phyloP scores from a whole-genome alignment of 176 grass and related monocot genomes.

The Leersia perrieri region DNA sequence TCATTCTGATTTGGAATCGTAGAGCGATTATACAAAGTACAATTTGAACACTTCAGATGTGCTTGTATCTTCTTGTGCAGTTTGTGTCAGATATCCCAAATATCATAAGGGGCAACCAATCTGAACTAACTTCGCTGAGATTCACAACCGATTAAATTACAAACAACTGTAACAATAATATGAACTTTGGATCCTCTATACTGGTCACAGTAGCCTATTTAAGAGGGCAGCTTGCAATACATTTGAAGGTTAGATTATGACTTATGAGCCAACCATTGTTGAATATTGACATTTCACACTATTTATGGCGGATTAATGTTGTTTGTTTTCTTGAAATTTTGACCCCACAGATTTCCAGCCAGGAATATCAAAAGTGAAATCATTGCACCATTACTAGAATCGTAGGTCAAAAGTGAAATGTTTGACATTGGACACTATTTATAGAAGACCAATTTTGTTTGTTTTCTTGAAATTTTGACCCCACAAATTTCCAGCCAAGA shows the following conservation, averaged over 20 bases:
- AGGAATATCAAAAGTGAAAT: background rate
- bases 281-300: background rate
- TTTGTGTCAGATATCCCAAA: background rate
- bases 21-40: background rate
- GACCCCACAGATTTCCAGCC: background rate
- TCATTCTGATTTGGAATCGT: background rate
- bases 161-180: background rate
- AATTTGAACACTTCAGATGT: background rate
- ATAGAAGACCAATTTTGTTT: background rate
- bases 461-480: background rate
- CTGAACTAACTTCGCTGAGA: background rate
- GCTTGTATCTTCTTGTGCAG: background rate
- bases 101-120: background rate
- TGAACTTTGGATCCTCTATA: background rate
- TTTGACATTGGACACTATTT: background rate
- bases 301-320: background rate
- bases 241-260: background rate
- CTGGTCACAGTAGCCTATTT: background rate
- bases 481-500: background rate
- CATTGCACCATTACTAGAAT: background rate
- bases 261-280: constrained; percentile 6
- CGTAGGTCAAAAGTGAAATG: background rate
- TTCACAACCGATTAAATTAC: background rate
- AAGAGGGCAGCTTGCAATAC: background rate
- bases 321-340: background rate